Conservation (phyloP, 2,329 filamentous ascomycete genomes). For the Achaetomium macrosporum region DNA sequence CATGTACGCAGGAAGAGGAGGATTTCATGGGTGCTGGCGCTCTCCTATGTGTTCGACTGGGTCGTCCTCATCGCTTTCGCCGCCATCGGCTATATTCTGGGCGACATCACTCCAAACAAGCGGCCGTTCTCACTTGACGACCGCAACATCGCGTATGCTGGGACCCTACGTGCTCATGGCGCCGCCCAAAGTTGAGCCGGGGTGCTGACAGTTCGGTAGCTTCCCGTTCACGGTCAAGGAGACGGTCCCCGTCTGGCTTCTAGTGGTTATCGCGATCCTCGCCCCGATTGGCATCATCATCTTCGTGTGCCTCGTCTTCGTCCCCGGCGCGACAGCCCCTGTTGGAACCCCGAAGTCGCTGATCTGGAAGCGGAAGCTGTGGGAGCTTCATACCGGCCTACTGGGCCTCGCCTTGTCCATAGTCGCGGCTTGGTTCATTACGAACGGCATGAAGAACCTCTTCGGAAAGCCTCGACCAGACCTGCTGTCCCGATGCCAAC, state of each 20-base stretch:
- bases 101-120: slow-evolving; percentile 56
- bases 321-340: slow-evolving; percentile 65
- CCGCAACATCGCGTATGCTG: slow-evolving; percentile 63
- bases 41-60: slow-evolving; percentile 72
- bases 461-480: slow-evolving; percentile 72
- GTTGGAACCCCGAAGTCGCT: slow-evolving; percentile 56
- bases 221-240: slow-evolving; percentile 68
- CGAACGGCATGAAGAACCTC: slow-evolving; percentile 76
- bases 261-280: slow-evolving; percentile 58
- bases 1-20: slow-evolving; percentile 23
- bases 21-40: slow-evolving; percentile 38
- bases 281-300: slow-evolving; percentile 64
- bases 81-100: slow-evolving; percentile 54
- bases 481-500: slow-evolving; percentile 70
- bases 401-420: slow-evolving; percentile 72
- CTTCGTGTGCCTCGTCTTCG: slow-evolving; percentile 60
- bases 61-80: slow-evolving; percentile 56
- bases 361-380: slow-evolving; percentile 76
- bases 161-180: background rate
- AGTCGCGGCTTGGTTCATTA: slow-evolving; percentile 70
- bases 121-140: slow-evolving; percentile 68
- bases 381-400: slow-evolving; percentile 85
- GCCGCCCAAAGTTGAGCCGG: background rate
- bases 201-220: slow-evolving; percentile 31
- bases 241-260: slow-evolving; percentile 61